A percentile compares a stretch with the other conserved stretches of the same genome.
phyloP scores from a whole-genome alignment of 2,329 filamentous ascomycete genomes.

The Cyphellophora attinorum region DNA sequence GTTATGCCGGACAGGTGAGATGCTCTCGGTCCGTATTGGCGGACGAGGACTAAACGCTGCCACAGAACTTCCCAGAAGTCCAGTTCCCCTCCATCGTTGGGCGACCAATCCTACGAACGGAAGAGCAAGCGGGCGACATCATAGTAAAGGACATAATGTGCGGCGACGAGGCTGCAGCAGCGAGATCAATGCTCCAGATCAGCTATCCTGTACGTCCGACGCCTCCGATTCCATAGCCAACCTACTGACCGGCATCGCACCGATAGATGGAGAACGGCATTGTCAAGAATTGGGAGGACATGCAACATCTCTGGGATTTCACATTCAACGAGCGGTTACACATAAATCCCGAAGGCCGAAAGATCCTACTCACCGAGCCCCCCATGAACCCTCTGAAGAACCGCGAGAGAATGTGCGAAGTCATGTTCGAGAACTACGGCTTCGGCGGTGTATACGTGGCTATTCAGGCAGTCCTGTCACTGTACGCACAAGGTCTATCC shows the following conservation, averaged over 20 bases:
- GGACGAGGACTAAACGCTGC: conserved; percentile 8
- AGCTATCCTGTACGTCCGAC: conserved; percentile 66
- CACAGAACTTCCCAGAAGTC: conserved; percentile 93
- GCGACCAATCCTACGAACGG: conserved; percentile 90
- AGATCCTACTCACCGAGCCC: conserved; percentile 94
- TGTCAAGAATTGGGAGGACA: conserved; percentile 99
- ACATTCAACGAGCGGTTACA: conserved; percentile 97
- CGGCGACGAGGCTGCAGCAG: conserved; percentile 92
- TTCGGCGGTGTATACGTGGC: conserved; percentile 97
- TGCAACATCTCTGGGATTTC: conserved; percentile 99
- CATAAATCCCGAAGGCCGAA: conserved; percentile 79
- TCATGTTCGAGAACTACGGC: conserved; percentile 96
- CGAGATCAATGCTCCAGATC: conserved; percentile 94
- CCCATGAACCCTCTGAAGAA: conserved; percentile 97
- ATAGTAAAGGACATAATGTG: conserved; percentile 98
- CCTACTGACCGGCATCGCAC: conserved; percentile 5
- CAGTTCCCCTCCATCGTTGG: conserved; percentile 98
- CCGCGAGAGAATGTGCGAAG: conserved; percentile 94
- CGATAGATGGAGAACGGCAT: conserved; percentile 98
- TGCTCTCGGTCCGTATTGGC: conserved; percentile 3
- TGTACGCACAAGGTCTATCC: conserved; percentile 90
- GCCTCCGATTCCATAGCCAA: conserved; percentile 1
- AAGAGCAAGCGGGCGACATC: conserved; percentile 69
- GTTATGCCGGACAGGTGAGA: conserved; percentile 79
- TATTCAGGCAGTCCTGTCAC: conserved; percentile 88